Evolutionary conservation across 208 protist species (phyloP), one percentile per base, ranked within the genome.

Genomic region (Vickermania ingenoplastis): DNA sequence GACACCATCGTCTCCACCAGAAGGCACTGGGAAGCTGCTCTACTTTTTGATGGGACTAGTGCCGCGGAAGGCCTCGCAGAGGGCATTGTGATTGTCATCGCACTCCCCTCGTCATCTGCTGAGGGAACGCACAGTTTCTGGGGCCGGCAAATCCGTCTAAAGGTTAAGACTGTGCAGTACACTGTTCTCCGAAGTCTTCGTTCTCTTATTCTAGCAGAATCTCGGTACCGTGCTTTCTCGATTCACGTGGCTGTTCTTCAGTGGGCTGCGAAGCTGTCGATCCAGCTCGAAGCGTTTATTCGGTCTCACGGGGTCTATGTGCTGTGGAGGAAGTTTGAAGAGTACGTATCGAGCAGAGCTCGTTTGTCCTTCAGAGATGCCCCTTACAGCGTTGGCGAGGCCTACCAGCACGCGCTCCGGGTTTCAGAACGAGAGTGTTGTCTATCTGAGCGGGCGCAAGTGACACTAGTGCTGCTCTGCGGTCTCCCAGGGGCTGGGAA

Each of bases 121-220:
- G 36, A 48, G 7, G 36, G 7, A 48, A 17, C n/a, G 3, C n/a
- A 13, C 30, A 51, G 31, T 2, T 60, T 50, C 53, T 86, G 70
- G 69, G 64, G 79, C 21, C 59, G 51, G 2, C 81, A 79, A 1
- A 31, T 95, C 55, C 82, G 89, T 0, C 66, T 95, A 28, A 95
- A 95, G 67, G 63, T 80, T 2, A 95, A 95, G 54, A 91, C 85
- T 2, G 69, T 77, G 3, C 56, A 64, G 55, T 95, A 95, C 67
- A 59, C 76, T 53, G 77, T 83, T 1, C 75, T 95, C 67, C 85
- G 89, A 2, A 73, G 79, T 1, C 62, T 95, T 23, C 89, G 89
- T 23, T 85, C 80, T 3, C 69, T 86, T 49, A 53, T 85, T 26
- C 52, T 56, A 25, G 79, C 77, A 5, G 86, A 95, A 17, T 83